Evolutionary conservation across 2,329 filamentous ascomycete species (phyloP), one percentile per base, ranked within the genome.

Genomic region (Trichophyton mentagrophytes): DNA sequence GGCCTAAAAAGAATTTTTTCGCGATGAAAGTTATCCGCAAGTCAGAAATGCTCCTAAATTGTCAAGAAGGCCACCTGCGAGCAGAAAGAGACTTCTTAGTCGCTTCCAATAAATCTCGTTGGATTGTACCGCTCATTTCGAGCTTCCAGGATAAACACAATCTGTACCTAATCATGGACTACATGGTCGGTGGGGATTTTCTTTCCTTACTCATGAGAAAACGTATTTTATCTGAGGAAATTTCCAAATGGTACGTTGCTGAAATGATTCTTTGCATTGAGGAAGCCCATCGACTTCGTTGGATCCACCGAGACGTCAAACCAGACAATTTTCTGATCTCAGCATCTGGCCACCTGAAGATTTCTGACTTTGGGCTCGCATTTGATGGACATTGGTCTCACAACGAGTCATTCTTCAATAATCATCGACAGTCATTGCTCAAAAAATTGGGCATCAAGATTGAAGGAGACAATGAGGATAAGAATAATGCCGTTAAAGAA

Each of bases 1-100:
- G 66, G 11, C 60, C 63, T 11, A 73, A 67, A 61, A 81, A 79
- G 58, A 81, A 87, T 61, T 84, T 96, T 0, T 97, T 87, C 71
- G 93, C 93, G 13, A 96, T 97, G 92, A 97, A 97, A 71, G 88
- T 96, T 36, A 97, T 97, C 66, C 85, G 88, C 61, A 99, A 99
- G 71, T 89, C 89, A 0, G 85, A 90, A 61, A 97, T 96, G 91
- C 80, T 97, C 60, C 84, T 86, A 11, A 93, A 90, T 63, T 87
- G 87, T 64, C 93, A 97, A 74, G 92, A 97, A 73, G 92, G 89
- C 0, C 93, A 97, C 74, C 74, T 99, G 20, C 85, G 90, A 40
- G 92, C 91, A 0, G 92, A 99, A 70, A 80, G 92, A 65, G 93
- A 97, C 68, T 95, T 97, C 65, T 80, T 99, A 6, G 90, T 96